Evolutionary conservation across 441 rosid genomes (phyloP), one percentile per base, ranked within the genome.

Genomic region (Manihot esculenta): DNA sequence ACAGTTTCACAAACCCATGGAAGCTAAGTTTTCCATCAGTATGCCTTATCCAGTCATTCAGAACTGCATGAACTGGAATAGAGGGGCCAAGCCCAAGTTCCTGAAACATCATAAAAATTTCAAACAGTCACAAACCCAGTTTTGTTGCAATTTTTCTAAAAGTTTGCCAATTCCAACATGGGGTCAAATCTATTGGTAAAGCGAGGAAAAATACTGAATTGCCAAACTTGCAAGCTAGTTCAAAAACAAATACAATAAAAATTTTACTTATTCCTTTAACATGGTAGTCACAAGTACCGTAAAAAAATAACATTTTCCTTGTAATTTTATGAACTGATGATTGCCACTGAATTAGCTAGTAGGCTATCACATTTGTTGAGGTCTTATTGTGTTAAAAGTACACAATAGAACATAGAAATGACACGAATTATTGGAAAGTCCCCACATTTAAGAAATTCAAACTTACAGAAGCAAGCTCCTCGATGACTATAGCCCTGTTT

Each of bases 391-490:
- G 24, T 24, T 23, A 17, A 10, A 35, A 18, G 21, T 24, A 70
- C 17, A 59, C 53, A 56, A 3, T 47, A 2, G 38, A 30, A 11
- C 44, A 51, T 0, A 27, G 42, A 55, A 71, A 27, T 11, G 3
- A 35, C 41, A 21, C 8, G 21, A 49, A 18, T 27, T 11, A 5
- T 35, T 54, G 41, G 58, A n/a, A n/a, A 47, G 24, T 72, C 23
- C 21, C 41, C n/a, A 57, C 35, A 48, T 38, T 26, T 38, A 30
- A 33, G 44, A 60, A 45, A 50, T 59, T 72, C 21, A 12, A 66
- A 86, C 94, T 82, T 80, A 95, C 99, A 0, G 97, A 89, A 65
- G 97, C 98, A 27, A 95, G 94, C 79, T 92, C 99, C 72, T 95
- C 90, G 5, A 95, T 93, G 66, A 93, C 80, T 48, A 95, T 89